Conservation (phyloP, 495 filamentous ascomycete genomes). For the Penicillium atrosanguineum region DNA sequence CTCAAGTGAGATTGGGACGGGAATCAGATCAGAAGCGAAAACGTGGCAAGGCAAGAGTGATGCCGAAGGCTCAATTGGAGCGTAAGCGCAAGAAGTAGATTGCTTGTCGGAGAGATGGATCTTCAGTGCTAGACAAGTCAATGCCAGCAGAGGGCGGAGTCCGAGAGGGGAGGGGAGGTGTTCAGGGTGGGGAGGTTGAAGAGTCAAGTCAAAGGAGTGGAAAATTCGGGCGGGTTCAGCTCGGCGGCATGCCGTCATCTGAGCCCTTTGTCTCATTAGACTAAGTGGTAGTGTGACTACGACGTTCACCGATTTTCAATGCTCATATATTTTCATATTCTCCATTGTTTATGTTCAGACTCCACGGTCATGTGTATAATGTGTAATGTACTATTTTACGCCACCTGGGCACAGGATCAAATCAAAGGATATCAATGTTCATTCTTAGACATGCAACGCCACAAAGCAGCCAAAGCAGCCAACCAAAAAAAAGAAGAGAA, state of each 20-base stretch:
- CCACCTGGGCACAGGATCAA: no score
- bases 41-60: constrained; percentile 6
- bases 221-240: constrained; percentile 29
- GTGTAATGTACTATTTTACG: no score
- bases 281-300: no score
- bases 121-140: constrained; percentile 52
- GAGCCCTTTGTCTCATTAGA: no score
- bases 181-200: constrained; percentile 31
- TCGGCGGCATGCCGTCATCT: constrained; percentile 32
- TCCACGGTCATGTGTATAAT: no score
- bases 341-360: no score
- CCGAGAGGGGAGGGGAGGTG: constrained; percentile 32
- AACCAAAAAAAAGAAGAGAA: not conserved
- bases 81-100: constrained; percentile 5
- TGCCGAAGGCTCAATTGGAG: constrained; percentile 19
- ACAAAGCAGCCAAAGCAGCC: not conserved
- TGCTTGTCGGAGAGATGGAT: constrained; percentile 17
- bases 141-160: constrained; percentile 47
- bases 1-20: not conserved
- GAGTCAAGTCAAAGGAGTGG: constrained; percentile 30
- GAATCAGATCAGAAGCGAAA: constrained; percentile 1
- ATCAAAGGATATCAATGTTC: no score
- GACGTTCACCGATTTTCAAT: no score
- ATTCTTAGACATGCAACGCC: not conserved
- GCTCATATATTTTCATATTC: no score